These are phyloP conservation scores for Orbilia oligospora DNA, from an alignment of 2,329 filamentous ascomycete species.

Conservation along the genomic window DNA sequence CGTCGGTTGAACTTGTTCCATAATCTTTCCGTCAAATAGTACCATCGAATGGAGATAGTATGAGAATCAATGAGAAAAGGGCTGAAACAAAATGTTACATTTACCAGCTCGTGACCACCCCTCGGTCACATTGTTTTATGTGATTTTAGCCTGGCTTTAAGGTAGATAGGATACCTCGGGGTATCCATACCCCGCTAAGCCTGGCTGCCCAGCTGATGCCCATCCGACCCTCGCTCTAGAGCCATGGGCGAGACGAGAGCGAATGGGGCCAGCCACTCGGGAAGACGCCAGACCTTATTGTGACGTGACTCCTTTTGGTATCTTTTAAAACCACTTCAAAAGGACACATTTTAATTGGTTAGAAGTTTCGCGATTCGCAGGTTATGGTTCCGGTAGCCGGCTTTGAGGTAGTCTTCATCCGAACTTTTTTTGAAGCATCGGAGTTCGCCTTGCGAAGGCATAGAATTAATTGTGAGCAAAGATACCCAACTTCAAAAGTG, in stretches of 20 bases:
- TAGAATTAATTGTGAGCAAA: neutral
- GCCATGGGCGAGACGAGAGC: conserved; percentile 42
- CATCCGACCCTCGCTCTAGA: conserved; percentile 19
- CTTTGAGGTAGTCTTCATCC: conserved; percentile 36
- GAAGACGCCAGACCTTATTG: conserved; percentile 59
- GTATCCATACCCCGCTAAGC: conserved; percentile 43
- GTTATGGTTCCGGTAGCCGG: conserved; percentile 41
- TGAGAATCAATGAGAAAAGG: conserved; percentile 10
- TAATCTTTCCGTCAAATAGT: conserved; percentile 50
- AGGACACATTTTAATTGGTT: conserved; percentile 36
- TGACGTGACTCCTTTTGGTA: conserved; percentile 48
- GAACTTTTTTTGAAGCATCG: conserved; percentile 36
- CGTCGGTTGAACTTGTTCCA: conserved; percentile 46
- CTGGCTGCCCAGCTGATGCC: conserved; percentile 14
- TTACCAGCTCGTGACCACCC: conserved; percentile 50
- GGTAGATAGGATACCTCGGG: conserved; percentile 30
- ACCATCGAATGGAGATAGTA: conserved; percentile 20
- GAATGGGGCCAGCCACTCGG: conserved; percentile 52
- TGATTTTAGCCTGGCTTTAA: conserved; percentile 44
- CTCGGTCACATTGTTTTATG: conserved; percentile 25
- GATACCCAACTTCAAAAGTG: neutral
- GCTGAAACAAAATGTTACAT: conserved; percentile 47
- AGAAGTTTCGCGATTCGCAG: conserved; percentile 55
- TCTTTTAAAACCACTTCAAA: conserved; percentile 44
- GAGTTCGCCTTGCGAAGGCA: conserved; percentile 39